These are phyloP conservation scores for Jaapia argillacea DNA, from an alignment of 768 basidiomycete species.

Conservation along the genomic window DNA sequence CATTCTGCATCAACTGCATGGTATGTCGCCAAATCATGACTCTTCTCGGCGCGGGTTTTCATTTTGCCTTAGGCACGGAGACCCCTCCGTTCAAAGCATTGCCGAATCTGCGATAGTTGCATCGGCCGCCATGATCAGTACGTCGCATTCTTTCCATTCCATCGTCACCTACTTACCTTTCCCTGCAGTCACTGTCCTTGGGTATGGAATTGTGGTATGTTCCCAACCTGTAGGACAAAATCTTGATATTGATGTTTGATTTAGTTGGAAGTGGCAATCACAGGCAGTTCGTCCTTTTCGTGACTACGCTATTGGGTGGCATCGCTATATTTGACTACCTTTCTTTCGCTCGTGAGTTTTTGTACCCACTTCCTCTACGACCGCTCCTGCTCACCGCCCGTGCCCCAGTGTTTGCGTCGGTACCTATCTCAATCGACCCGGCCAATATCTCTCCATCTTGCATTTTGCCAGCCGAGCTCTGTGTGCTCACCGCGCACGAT, in stretches of 20 bases:
- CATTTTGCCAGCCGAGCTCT: conserved; percentile 57
- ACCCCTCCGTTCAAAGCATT: conserved; percentile 91
- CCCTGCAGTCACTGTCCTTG: conserved; percentile 84
- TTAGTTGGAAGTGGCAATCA: conserved; percentile 89
- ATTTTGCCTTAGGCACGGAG: conserved; percentile 53
- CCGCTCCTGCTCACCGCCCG: too few relatives aligned
- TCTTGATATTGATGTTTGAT: conserved; percentile 3
- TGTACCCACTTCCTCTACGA: conserved; percentile 1
- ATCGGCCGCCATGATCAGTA: conserved; percentile 90
- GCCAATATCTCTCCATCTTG: conserved; percentile 46
- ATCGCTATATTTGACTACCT: conserved; percentile 79
- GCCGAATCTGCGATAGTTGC: conserved; percentile 85
- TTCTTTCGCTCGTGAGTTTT: conserved; percentile 46
- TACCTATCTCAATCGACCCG: conserved; percentile 25
- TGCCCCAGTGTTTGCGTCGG: conserved; percentile 38
- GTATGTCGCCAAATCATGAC: conserved; percentile 24
- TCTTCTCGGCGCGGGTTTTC: not conserved
- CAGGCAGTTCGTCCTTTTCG: conserved; percentile 92
- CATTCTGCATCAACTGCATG: conserved; percentile 96
- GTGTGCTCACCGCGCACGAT: conserved; percentile 62
- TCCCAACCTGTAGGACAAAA: not conserved
- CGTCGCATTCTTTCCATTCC: conserved; percentile 18
- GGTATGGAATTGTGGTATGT: conserved; percentile 96
- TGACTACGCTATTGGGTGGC: conserved; percentile 74
- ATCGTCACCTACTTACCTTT: conserved; percentile 3